Percentiles rank a stretch among this genome's conserved stretches.
Conservation (phyloP, 2,329 filamentous ascomycete genomes). For the Colletotrichum euphorbiae region DNA sequence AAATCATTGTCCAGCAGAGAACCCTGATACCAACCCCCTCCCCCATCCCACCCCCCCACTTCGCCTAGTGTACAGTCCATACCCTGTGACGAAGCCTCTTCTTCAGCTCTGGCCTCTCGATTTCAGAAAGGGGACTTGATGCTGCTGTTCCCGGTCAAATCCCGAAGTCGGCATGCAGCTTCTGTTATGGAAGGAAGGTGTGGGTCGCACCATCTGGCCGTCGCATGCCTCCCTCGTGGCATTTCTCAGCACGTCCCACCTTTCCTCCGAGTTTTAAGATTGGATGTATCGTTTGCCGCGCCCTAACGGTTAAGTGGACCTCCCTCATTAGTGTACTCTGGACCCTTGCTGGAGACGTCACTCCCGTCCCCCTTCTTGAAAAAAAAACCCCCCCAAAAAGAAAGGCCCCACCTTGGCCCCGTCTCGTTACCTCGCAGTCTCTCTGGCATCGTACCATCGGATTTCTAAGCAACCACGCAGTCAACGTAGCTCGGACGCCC, state of each 20-base stretch:
- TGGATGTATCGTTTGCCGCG: background rate
- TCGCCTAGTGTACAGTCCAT: background rate
- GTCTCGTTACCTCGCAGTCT: constrained; percentile 30
- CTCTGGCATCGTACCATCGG: constrained; percentile 28
- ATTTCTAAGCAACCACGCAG: constrained; percentile 34
- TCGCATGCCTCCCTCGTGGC: constrained; percentile 27
- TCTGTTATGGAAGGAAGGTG: background rate
- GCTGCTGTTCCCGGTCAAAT: constrained; percentile 23
- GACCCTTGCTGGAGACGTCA: constrained; percentile 18
- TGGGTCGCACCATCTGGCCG: constrained; percentile 9
- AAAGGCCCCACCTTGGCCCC: constrained; percentile 23
- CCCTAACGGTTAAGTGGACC: too few species aligned
- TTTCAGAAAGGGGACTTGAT: background rate
- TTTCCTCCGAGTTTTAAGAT: constrained; percentile 27
- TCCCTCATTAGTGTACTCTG: background rate
- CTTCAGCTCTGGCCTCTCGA: constrained; percentile 3
- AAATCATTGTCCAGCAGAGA: background rate
- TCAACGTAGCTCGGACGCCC: constrained; percentile 17
- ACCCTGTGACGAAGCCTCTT: background rate
- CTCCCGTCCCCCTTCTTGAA: background rate
- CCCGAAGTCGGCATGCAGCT: constrained; percentile 4
- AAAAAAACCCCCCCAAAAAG: too few species aligned
- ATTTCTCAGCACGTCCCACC: constrained; percentile 36
- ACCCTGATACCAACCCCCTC: background rate
- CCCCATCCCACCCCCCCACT: background rate